Evolutionary conservation across 805 yeast genomes (phyloP).

Genomic region (Clavispora vitiphila): DNA sequence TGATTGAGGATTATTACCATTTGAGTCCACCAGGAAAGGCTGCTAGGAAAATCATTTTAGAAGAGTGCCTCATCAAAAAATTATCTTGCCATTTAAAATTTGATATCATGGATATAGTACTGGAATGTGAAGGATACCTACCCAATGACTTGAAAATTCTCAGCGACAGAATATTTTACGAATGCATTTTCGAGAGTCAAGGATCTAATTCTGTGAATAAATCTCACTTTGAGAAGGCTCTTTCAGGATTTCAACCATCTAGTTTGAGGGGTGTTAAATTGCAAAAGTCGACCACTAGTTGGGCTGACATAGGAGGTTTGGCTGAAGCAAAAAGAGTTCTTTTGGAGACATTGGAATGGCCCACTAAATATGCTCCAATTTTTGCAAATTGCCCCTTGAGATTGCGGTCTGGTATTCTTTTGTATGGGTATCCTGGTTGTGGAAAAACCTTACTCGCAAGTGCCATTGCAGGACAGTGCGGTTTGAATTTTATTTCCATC

Average conservation of each 20-base stretch:
- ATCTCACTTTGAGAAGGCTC: constrained; percentile 48
- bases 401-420: constrained; percentile 79
- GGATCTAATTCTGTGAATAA: constrained; percentile 17
- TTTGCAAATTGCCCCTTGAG: constrained; percentile 83
- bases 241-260: constrained; percentile 72
- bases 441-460: constrained; percentile 92
- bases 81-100: constrained; percentile 32
- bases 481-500: constrained; percentile 84
- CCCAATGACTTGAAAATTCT: constrained; percentile 76
- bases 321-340: constrained; percentile 67
- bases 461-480: constrained; percentile 91
- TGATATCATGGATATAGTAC: constrained; percentile 41
- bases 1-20: constrained; percentile 57
- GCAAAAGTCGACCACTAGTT: constrained; percentile 66
- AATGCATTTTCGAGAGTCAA: constrained; percentile 25
- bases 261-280: constrained; percentile 82
- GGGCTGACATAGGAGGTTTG: constrained; percentile 91
- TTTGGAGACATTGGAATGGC: constrained; percentile 93
- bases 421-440: constrained; percentile 97
- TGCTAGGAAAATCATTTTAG: constrained; percentile 46
- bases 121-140: constrained; percentile 84
- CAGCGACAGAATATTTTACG: constrained; percentile 64
- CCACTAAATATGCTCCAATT: constrained; percentile 93
- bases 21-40: constrained; percentile 67
- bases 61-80: constrained; percentile 28